A percentile compares a stretch with the other conserved stretches of the same genome.
phyloP scores from a whole-genome alignment of 1,284 basidiomycete species.

The Cutaneotrichosporon cutaneum region DNA sequence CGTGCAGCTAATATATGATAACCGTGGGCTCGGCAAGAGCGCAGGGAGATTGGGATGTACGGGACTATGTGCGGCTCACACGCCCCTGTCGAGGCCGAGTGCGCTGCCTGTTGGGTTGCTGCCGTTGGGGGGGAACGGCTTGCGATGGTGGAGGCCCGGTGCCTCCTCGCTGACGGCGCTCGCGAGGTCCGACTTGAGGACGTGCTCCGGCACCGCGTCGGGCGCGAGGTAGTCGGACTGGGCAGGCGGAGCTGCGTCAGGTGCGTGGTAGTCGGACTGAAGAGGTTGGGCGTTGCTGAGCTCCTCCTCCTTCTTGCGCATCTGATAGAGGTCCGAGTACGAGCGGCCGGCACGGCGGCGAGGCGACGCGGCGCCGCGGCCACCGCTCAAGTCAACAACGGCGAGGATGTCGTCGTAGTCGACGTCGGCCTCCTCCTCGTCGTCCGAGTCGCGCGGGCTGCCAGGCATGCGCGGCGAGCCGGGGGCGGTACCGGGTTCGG shows the following conservation, averaged over 20 bases:
- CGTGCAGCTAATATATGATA: neutral
- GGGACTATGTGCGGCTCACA: conserved; percentile 3
- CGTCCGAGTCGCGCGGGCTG: conserved; percentile 51
- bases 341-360: conserved; percentile 38
- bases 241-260: neutral
- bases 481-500: conserved; percentile 37
- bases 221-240: conserved; percentile 7
- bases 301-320: conserved; percentile 12
- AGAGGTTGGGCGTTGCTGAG: neutral
- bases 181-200: conserved; percentile 4
- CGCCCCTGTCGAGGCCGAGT: conserved; percentile 24
- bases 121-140: conserved; percentile 12
- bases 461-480: conserved; percentile 40
- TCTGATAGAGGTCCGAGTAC: conserved; percentile 32
- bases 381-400: conserved; percentile 45
- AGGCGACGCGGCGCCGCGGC: conserved; percentile 27
- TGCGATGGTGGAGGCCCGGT: conserved; percentile 21
- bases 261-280: conserved; percentile 3
- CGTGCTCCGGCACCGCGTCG: conserved; percentile 6
- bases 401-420: conserved; percentile 56
- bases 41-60: neutral
- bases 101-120: conserved; percentile 6
- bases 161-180: conserved; percentile 11
- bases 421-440: conserved; percentile 54
- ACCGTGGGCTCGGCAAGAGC: neutral